Evolutionary conservation across 2,329 filamentous ascomycete species (phyloP).

Genomic region (Alternaria infectoria): DNA sequence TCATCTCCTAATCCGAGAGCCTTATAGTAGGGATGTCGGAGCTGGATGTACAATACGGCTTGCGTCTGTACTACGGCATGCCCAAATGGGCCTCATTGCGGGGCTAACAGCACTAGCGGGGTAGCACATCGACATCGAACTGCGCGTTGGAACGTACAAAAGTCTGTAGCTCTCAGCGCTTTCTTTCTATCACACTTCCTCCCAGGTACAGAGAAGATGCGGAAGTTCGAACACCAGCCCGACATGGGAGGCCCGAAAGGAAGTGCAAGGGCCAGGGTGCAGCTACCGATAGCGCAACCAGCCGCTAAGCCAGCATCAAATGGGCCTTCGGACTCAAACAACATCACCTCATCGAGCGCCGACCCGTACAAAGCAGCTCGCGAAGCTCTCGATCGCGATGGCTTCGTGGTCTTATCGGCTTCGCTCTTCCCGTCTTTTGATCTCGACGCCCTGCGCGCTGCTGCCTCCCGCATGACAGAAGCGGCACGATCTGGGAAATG

Average conservation of each 20-base stretch:
- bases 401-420: conserved; percentile 75
- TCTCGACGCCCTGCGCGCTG: conserved; percentile 65
- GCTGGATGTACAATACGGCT: neutral
- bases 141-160: neutral
- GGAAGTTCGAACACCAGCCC: conserved; percentile 10
- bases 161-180: neutral
- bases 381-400: conserved; percentile 68
- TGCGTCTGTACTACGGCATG: neutral
- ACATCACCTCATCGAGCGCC: conserved; percentile 12
- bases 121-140: neutral
- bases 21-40: accelerated
- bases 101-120: conserved; percentile 5
- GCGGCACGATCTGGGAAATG: conserved; percentile 74
- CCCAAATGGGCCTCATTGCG: neutral
- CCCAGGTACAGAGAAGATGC: neutral
- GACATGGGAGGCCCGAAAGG: conserved; percentile 16
- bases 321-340: conserved; percentile 3
- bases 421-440: conserved; percentile 60
- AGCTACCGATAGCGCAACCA: conserved; percentile 16
- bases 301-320: conserved; percentile 3
- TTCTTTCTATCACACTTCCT: neutral
- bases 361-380: conserved; percentile 47
- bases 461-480: conserved; percentile 63
- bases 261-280: conserved; percentile 15
- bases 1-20: neutral